phyloP scores from a whole-genome alignment of 179 eudicot species.

The Pouteria campechiana region DNA sequence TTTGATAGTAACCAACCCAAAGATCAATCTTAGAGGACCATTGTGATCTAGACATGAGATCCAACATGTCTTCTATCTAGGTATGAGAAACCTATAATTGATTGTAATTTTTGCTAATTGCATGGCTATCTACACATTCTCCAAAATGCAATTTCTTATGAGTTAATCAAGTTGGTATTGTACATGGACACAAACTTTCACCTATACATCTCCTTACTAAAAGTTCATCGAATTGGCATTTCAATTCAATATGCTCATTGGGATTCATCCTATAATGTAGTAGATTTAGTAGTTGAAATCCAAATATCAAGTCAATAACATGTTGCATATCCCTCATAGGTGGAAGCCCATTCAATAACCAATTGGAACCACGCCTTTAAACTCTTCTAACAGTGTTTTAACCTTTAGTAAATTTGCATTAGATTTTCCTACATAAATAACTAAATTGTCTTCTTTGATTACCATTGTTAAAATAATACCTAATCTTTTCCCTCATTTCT shows the following conservation, averaged over 20 bases:
- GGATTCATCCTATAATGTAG: background rate
- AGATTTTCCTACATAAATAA: background rate
- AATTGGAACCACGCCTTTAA: background rate
- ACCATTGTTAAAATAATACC: too few species aligned
- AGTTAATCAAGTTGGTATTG: background rate
- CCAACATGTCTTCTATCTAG: too few species aligned
- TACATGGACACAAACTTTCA: constrained; percentile 1
- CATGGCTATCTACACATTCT: constrained; percentile 4
- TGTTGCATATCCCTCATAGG: background rate
- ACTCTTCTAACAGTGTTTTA: background rate
- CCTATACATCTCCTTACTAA: background rate
- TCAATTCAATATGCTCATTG: background rate
- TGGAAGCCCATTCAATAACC: background rate
- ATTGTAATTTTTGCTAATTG: too few species aligned
- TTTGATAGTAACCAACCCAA: background rate
- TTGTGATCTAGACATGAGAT: background rate
- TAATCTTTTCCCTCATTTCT: background rate
- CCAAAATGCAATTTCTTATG: background rate
- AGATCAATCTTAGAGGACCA: background rate
- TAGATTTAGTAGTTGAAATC: too few species aligned
- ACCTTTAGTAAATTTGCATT: background rate
- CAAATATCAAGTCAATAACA: background rate
- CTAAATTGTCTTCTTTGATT: background rate
- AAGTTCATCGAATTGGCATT: background rate
- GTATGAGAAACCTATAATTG: too few species aligned